phyloP scores from a whole-genome alignment of 164 flowering plant genomes.

The Kalanchoe fedtschenkoi region DNA sequence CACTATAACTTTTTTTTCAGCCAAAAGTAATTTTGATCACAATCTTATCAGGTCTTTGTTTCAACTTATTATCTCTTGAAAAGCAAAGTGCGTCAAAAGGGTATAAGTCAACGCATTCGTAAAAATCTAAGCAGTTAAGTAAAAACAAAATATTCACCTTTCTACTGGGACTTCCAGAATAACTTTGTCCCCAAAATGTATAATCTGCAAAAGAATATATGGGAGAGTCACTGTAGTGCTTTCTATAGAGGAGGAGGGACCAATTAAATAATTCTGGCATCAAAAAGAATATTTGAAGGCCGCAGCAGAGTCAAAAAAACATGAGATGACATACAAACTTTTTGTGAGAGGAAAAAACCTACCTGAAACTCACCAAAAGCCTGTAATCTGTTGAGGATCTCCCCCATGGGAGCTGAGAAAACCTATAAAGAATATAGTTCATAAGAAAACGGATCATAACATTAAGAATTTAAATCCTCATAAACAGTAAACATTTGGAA shows the following conservation, averaged over 20 bases:
- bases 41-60: no score
- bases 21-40: no score
- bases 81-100: no score
- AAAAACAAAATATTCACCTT: constrained; percentile 36
- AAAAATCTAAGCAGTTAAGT: neutral
- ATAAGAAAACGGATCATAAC: neutral
- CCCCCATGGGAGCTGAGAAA: constrained; percentile 67
- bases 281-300: neutral
- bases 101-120: neutral
- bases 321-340: neutral
- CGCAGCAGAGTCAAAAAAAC: neutral
- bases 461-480: constrained; percentile 4
- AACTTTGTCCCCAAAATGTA: constrained; percentile 76
- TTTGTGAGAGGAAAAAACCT: neutral
- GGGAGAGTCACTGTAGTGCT: neutral
- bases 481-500: no score
- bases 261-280: neutral
- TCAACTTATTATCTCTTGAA: no score
- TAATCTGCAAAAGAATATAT: constrained; percentile 38
- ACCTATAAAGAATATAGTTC: constrained; percentile 30
- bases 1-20: no score
- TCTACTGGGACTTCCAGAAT: constrained; percentile 89
- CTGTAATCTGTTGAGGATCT: constrained; percentile 42
- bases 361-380: constrained; percentile 99
- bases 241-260: neutral